phyloP scores from a whole-genome alignment of 2,329 filamentous ascomycete genomes.

The Lizonia empirigonia region DNA sequence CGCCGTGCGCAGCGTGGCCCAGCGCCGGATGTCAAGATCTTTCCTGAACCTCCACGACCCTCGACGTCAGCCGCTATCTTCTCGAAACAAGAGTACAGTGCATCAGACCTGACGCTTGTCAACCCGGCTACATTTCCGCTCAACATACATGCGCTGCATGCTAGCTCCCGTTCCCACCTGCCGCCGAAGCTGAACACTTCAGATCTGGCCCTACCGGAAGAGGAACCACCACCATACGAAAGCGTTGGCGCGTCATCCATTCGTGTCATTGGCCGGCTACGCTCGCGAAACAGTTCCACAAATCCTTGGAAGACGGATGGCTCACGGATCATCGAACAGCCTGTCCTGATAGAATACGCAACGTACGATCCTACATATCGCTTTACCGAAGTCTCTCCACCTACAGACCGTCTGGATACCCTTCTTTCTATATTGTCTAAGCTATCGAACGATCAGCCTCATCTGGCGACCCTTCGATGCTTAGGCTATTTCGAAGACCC shows the following conservation, averaged over 20 bases:
- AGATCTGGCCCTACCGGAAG: constrained; percentile 52
- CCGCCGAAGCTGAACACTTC: constrained; percentile 53
- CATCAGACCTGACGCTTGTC: constrained; percentile 52
- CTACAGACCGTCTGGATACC: constrained; percentile 52
- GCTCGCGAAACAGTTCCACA: constrained; percentile 40
- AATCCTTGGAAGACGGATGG: constrained; percentile 49
- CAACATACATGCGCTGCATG: constrained; percentile 22
- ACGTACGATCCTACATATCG: constrained; percentile 56
- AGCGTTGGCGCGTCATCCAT: constrained; percentile 53
- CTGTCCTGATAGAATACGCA: constrained; percentile 74
- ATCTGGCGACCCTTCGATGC: constrained; percentile 60
- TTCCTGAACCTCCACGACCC: constrained; percentile 23
- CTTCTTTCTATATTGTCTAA: constrained; percentile 44
- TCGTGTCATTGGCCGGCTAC: constrained; percentile 54
- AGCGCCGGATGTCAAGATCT: constrained; percentile 28
- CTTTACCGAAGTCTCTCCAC: constrained; percentile 54
- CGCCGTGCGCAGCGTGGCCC: constrained; percentile 53
- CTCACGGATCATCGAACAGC: constrained; percentile 48
- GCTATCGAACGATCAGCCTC: constrained; percentile 41
- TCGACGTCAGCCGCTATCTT: constrained; percentile 32
- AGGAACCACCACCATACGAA: constrained; percentile 57
- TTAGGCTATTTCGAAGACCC: constrained; percentile 76
- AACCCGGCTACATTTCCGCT: constrained; percentile 46
- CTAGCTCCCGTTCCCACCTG: constrained; percentile 33
- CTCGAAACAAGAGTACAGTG: constrained; percentile 45